Evolutionary conservation across 306 rosid genomes (phyloP).

Genomic region (Dicorynia guianensis): DNA sequence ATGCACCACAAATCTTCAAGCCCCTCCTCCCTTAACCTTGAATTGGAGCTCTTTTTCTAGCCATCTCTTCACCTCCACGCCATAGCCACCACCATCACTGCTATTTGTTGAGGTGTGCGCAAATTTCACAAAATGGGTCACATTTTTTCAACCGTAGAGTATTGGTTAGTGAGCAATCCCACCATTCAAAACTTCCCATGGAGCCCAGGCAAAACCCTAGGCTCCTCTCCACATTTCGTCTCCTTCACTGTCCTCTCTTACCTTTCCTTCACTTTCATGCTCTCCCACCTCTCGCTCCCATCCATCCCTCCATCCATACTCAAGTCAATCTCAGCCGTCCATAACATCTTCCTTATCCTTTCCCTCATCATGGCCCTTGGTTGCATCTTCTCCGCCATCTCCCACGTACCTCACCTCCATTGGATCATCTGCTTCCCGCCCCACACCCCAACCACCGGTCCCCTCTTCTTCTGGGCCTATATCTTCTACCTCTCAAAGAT

Average conservation of each 20-base stretch:
- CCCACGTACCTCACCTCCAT: slow-evolving; percentile 46
- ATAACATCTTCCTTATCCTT: slow-evolving; percentile 56
- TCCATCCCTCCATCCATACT: slow-evolving; percentile 40
- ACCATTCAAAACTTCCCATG: slow-evolving; percentile 64
- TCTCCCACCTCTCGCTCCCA: slow-evolving; percentile 39
- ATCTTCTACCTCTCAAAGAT: slow-evolving; percentile 82
- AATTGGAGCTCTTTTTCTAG: neutral
- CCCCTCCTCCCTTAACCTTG: neutral
- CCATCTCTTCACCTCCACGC: neutral
- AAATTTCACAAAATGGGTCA: slow-evolving; percentile 14
- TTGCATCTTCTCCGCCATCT: slow-evolving; percentile 55
- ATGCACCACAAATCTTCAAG: neutral
- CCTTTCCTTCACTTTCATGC: slow-evolving; percentile 55
- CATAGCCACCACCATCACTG: neutral
- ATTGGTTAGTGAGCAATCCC: slow-evolving; percentile 69
- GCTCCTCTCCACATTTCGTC: slow-evolving; percentile 56
- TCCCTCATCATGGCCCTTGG: slow-evolving; percentile 76
- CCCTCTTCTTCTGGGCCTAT: slow-evolving; percentile 82
- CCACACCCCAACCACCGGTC: slow-evolving; percentile 52
- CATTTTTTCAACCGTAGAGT: slow-evolving; percentile 35
- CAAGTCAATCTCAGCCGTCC: slow-evolving; percentile 61
- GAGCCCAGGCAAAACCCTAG: slow-evolving; percentile 53
- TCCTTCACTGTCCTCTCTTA: slow-evolving; percentile 52
- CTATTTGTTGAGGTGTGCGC: neutral
- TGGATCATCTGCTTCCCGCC: slow-evolving; percentile 65